These are phyloP conservation scores for Trichoderma atroviride DNA, from an alignment of 2,329 filamentous ascomycete genomes.

Conservation along the genomic window DNA sequence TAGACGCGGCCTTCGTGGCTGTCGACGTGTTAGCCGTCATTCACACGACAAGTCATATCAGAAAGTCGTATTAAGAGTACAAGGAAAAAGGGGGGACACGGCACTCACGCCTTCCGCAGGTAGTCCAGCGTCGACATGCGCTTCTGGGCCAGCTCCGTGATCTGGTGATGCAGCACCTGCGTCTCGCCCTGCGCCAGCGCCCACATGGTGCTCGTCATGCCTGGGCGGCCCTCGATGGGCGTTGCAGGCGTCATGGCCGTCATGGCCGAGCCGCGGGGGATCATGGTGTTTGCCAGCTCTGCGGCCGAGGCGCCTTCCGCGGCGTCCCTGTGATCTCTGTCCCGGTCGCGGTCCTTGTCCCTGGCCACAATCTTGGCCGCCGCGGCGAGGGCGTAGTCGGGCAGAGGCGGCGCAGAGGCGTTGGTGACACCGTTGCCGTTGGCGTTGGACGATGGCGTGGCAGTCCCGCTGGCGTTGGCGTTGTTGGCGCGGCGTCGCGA, in stretches of 20 bases:
- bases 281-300: conserved; percentile 16
- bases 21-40: not conserved
- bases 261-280: conserved; percentile 25
- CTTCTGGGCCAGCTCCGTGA: conserved; percentile 87
- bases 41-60: no score
- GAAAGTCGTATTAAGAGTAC: not conserved
- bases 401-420: conserved; percentile 54
- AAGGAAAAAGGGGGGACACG: not conserved
- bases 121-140: conserved; percentile 94
- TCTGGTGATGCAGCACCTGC: conserved; percentile 58
- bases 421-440: conserved; percentile 42
- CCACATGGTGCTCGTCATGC: conserved; percentile 32
- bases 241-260: conserved; percentile 32
- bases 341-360: conserved; percentile 27
- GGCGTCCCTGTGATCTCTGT: conserved; percentile 36
- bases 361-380: conserved; percentile 49
- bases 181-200: conserved; percentile 48
- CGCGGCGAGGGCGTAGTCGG: conserved; percentile 54
- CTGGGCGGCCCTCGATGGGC: conserved; percentile 19
- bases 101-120: conserved; percentile 79
- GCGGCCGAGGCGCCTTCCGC: conserved; percentile 29
- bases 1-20: conserved; percentile 93
- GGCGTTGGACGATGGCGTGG: conserved; percentile 40
- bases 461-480: conserved; percentile 38
- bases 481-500: conserved; percentile 45